Evolutionary conservation across 2,329 filamentous ascomycete species (phyloP).

Genomic region (Aureobasidium zeae): DNA sequence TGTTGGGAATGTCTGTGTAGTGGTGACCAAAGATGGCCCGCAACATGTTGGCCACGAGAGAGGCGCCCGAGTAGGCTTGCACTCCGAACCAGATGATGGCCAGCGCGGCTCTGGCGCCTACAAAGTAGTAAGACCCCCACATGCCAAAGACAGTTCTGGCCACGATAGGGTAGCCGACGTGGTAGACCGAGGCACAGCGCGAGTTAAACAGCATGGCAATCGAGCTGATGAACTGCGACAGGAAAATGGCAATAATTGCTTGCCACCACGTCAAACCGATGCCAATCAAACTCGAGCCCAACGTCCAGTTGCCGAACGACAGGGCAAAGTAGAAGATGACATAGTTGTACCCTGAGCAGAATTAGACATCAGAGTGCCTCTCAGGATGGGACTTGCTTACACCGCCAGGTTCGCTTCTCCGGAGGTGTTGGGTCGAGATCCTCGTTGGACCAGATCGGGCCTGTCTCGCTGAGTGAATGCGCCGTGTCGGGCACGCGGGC

Average conservation of each 20-base stretch:
- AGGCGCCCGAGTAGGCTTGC: conserved; percentile 21
- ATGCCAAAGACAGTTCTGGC: conserved; percentile 35
- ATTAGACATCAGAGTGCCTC: conserved; percentile 7
- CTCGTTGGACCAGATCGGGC: conserved; percentile 21
- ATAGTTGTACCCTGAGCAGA: conserved; percentile 29
- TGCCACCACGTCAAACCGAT: conserved; percentile 41
- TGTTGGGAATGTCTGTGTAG: conserved; percentile 29
- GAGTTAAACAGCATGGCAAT: conserved; percentile 39
- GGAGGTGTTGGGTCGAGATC: conserved; percentile 33
- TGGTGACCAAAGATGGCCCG: conserved; percentile 28
- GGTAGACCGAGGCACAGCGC: conserved; percentile 34
- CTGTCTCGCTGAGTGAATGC: conserved; percentile 18
- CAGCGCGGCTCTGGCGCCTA: conserved; percentile 33
- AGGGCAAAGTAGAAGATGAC: conserved; percentile 34
- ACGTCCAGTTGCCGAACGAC: conserved; percentile 36
- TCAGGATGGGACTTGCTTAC: conserved; percentile 16
- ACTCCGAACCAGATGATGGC: conserved; percentile 24
- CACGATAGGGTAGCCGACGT: conserved; percentile 36
- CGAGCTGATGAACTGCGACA: conserved; percentile 35
- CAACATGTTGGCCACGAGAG: conserved; percentile 23
- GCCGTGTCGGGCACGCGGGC: conserved; percentile 20
- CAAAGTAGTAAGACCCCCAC: conserved; percentile 37
- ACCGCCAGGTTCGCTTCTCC: conserved; percentile 33
- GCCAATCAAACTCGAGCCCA: conserved; percentile 33
- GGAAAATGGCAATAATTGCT: conserved; percentile 37